Evolutionary conservation across 2,329 filamentous ascomycete species (phyloP).

Genomic region (Tolypocladium sp.): DNA sequence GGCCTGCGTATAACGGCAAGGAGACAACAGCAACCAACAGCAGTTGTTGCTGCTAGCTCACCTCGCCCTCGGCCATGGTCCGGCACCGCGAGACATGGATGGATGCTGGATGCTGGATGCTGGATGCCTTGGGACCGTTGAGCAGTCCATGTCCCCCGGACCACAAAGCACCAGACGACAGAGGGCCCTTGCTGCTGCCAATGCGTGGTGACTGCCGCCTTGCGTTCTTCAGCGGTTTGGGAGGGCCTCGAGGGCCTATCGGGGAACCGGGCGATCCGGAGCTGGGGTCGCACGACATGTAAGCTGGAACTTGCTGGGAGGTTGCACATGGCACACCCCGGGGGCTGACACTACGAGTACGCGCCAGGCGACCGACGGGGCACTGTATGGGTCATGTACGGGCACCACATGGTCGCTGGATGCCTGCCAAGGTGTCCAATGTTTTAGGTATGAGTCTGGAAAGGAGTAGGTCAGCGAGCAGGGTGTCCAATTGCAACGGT

Average conservation of each 20-base stretch:
- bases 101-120: not conserved
- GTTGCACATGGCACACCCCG: not conserved
- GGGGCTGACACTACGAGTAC: not conserved
- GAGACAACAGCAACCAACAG: not conserved
- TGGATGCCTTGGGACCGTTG: not conserved
- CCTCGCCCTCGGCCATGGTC: not conserved
- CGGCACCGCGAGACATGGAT: not conserved
- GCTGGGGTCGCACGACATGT: slow-evolving; percentile 1
- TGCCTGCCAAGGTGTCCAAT: not conserved
- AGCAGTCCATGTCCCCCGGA: not conserved
- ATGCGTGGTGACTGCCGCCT: not conserved
- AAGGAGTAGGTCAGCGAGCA: not conserved
- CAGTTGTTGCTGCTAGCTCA: not conserved
- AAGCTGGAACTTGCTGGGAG: not conserved
- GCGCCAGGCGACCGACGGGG: no score
- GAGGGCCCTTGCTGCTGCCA: not conserved
- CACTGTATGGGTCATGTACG: not conserved
- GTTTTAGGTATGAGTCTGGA: not conserved
- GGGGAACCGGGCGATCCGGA: not conserved
- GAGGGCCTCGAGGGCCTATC: not conserved
- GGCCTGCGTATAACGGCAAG: not conserved
- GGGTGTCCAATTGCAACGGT: not conserved
- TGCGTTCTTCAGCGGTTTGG: not conserved
- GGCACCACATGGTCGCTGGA: not conserved
- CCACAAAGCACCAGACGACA: not conserved